Evolutionary conservation across 768 basidiomycete species (phyloP), one percentile per base, ranked within the genome.

Genomic region (Crepidotus variabilis): DNA sequence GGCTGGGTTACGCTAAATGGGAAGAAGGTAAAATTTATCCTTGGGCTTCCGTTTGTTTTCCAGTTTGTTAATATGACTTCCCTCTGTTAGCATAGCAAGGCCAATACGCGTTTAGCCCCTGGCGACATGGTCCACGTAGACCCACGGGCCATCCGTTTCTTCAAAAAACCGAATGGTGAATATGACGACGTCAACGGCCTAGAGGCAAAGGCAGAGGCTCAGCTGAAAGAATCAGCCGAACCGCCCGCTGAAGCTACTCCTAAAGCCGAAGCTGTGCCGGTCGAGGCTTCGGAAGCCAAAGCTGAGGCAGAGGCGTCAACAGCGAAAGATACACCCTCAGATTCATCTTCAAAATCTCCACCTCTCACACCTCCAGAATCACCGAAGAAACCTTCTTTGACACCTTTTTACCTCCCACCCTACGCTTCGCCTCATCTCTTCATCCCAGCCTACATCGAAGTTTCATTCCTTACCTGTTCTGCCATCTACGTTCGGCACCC

Each of bases 121-220:
- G 96, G 96, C 7, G 96, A 98, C 67, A 87, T 98, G 84, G 81
- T 98, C 47, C 84, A 93, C 8, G 92, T 98, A 22, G 83, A 97
- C 59, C 93, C 94, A 0, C 66, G 72, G 13, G 86, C 86, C 13
- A 92, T 97, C 34, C 78, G 85, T 6, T 90, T 95, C 71, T 76
- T 95, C 57, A 78, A 74, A 50, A 66, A 68, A 21, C 73, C 65
- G 51, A 65, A 66, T 28, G 70, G 66, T 16, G 64, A 71, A 43
- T 69, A 69, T 50, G 73, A 77, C 52, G 68, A 74, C 47, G 71
- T 77, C 10, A 28, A 28, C 28, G 28, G 28, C 8, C 28, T 28
- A 8, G 28, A 55, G 10, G 47, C 45, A 43, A n/a, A 60, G 16
- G 55, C 55, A 23, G 23, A 51, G 22, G 22, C 50, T n/a, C 18